Conservation (phyloP, 2,329 filamentous ascomycete species). For the Lasiodiplodia sp. region DNA sequence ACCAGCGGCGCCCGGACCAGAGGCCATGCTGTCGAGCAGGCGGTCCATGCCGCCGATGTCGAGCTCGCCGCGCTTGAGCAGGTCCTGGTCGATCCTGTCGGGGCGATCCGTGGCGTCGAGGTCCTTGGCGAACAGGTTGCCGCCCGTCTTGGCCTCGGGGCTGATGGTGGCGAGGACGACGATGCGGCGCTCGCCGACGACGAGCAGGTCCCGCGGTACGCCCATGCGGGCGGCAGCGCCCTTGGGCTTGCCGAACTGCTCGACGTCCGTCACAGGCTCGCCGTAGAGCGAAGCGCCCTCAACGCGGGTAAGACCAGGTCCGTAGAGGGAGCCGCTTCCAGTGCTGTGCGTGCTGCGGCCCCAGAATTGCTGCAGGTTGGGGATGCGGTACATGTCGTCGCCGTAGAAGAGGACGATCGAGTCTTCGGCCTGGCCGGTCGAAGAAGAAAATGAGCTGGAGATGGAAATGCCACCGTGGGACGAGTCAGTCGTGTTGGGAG, state of each 20-base stretch:
- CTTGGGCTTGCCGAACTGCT: slow-evolving; percentile 50
- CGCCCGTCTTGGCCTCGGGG: slow-evolving; percentile 40
- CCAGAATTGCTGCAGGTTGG: slow-evolving; percentile 55
- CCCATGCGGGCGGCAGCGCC: slow-evolving; percentile 51
- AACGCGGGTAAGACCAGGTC: slow-evolving; percentile 50
- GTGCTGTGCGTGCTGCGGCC: slow-evolving; percentile 43
- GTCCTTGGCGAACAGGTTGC: slow-evolving; percentile 40
- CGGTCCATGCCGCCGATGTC: slow-evolving; percentile 58
- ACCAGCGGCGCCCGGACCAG: background rate
- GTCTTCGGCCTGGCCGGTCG: slow-evolving; percentile 48
- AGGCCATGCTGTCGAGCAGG: slow-evolving; percentile 48
- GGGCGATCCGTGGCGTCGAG: slow-evolving; percentile 41
- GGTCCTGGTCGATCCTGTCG: slow-evolving; percentile 48
- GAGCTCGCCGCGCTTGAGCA: slow-evolving; percentile 54
- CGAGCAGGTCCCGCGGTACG: slow-evolving; percentile 52
- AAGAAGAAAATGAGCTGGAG: slow-evolving; percentile 38
- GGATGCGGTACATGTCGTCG: slow-evolving; percentile 52
- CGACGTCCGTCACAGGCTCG: slow-evolving; percentile 52
- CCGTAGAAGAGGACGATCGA: slow-evolving; percentile 57
- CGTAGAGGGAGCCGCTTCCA: slow-evolving; percentile 48
- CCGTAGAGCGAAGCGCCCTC: slow-evolving; percentile 51
- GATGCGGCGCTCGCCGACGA: slow-evolving; percentile 54
- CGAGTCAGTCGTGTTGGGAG: slow-evolving; percentile 38
- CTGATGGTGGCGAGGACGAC: slow-evolving; percentile 49
- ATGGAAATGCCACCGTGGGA: slow-evolving; percentile 54